phyloP scores from a whole-genome alignment of 352 stramenopile genomes.

The Pythium graminicola region DNA sequence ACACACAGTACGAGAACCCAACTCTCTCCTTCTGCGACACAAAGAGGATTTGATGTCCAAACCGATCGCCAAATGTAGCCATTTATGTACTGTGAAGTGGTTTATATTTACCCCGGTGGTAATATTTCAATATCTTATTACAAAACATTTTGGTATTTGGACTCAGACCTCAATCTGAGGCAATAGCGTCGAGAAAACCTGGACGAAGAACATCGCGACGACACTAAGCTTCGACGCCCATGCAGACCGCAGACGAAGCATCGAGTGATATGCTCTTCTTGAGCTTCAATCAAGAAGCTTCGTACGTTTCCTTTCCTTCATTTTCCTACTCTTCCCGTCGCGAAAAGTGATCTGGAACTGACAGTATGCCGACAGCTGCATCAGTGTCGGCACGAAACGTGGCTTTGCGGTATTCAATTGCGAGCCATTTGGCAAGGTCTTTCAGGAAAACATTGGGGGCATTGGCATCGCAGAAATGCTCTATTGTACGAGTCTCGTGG shows the following conservation, averaged over 20 bases:
- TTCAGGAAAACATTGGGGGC: slow-evolving; percentile 82
- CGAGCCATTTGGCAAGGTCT: slow-evolving; percentile 87
- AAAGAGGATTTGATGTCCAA: no score
- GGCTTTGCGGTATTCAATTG: slow-evolving; percentile 91
- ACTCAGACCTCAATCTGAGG: no score
- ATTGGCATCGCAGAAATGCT: slow-evolving; percentile 91
- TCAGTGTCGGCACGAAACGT: slow-evolving; percentile 82
- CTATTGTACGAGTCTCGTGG: slow-evolving; percentile 91
- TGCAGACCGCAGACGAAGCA: slow-evolving; percentile 41
- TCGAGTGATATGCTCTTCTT: slow-evolving; percentile 79
- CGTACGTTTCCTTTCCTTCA: slow-evolving; percentile 33
- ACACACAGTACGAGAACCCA: no score
- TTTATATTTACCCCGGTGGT: no score
- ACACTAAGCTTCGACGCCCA: neutral
- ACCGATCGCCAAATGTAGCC: no score
- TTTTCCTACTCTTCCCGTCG: neutral
- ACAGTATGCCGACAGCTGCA: slow-evolving; percentile 47
- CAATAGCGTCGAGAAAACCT: no score
- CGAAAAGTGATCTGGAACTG: neutral
- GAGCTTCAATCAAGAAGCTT: slow-evolving; percentile 91
- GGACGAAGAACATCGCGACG: no score
- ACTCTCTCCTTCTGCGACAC: no score
- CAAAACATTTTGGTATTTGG: no score
- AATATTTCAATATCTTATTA: no score
- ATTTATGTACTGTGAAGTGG: no score